Conservation (phyloP, 2,329 filamentous ascomycete genomes). For the Colletotrichum ledebouriae region DNA sequence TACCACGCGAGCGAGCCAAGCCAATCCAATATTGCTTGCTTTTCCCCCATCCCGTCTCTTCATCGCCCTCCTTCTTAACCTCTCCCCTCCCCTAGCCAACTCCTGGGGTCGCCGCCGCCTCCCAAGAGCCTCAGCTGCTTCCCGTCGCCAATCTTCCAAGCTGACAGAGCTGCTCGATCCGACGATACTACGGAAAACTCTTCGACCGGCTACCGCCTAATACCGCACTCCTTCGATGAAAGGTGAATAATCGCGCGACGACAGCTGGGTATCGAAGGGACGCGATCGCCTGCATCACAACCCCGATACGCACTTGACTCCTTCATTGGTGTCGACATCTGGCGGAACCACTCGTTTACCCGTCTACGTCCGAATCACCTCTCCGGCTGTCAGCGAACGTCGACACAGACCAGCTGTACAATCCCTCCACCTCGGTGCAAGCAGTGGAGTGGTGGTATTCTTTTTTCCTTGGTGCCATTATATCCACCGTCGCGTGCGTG, state of each 20-base stretch:
- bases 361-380: neutral
- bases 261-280: too few species aligned
- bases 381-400: neutral
- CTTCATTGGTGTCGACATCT: neutral
- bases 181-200: constrained; percentile 2
- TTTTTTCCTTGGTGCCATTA: constrained; percentile 37
- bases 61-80: constrained; percentile 27
- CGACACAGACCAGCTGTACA: constrained; percentile 5
- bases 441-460: constrained; percentile 32
- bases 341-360: constrained; percentile 35
- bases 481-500: constrained; percentile 36
- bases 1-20: constrained; percentile 35
- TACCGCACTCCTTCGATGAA: neutral
- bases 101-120: constrained; percentile 28
- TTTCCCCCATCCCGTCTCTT: constrained; percentile 20
- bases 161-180: constrained; percentile 16
- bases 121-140: constrained; percentile 30
- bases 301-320: constrained; percentile 2
- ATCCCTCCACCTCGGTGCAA: neutral
- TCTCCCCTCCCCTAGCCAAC: constrained; percentile 22
- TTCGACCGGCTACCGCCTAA: neutral
- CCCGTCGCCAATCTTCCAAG: constrained; percentile 15
- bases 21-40: constrained; percentile 39
- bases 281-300: neutral
- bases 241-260: neutral